Evolutionary conservation across 2,329 filamentous ascomycete genomes (phyloP).

Genomic region (Cryoendolithus antarcticus): DNA sequence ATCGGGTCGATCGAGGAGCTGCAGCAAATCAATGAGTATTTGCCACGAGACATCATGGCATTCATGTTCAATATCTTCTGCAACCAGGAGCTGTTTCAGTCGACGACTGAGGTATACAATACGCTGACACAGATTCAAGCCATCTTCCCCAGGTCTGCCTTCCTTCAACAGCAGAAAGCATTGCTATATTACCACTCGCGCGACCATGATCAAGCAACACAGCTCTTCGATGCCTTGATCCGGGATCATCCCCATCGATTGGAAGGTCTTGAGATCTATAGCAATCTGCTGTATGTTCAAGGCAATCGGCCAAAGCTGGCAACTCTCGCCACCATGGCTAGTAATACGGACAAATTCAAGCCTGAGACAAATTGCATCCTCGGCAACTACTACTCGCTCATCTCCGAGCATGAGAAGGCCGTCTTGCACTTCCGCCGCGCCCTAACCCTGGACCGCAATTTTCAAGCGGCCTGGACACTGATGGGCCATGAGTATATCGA

Average conservation of each 20-base stretch:
- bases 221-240: conserved; percentile 42
- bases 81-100: conserved; percentile 83
- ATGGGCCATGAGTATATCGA: conserved; percentile 99
- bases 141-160: conserved; percentile 80
- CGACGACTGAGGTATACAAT: conserved; percentile 60
- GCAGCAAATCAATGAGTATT: conserved; percentile 38
- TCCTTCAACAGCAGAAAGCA: conserved; percentile 80
- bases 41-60: conserved; percentile 84
- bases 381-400: conserved; percentile 90
- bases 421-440: conserved; percentile 96
- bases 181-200: conserved; percentile 85
- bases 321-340: conserved; percentile 83
- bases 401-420: conserved; percentile 93
- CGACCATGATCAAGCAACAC: conserved; percentile 48
- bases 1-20: conserved; percentile 72
- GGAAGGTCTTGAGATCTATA: conserved; percentile 92
- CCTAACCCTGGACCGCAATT: conserved; percentile 76
- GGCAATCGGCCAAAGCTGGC: conserved; percentile 77
- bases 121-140: conserved; percentile 64
- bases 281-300: conserved; percentile 93
- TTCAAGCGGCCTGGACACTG: conserved; percentile 89
- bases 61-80: conserved; percentile 89
- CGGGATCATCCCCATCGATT: conserved; percentile 57
- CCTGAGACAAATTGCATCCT: conserved; percentile 95
- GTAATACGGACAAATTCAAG: conserved; percentile 84